Percentiles rank a stretch among this genome's conserved stretches.
Conservation (phyloP, 331 rosid species). For the Malus hybrid region DNA sequence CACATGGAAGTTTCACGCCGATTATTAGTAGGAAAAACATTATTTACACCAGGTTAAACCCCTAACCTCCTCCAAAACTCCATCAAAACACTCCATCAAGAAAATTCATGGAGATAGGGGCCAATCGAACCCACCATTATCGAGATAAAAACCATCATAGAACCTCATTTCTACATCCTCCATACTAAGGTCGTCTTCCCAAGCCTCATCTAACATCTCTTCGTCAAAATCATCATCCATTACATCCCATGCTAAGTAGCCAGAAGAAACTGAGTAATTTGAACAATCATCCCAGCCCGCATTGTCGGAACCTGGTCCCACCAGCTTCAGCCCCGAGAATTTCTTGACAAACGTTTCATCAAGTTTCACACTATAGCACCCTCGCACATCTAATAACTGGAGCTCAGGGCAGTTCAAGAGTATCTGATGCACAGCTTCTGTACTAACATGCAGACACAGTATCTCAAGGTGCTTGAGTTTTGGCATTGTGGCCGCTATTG, state of each 20-base stretch:
- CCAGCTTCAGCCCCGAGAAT: neutral
- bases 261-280: neutral
- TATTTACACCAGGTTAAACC: neutral
- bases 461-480: conserved; percentile 13
- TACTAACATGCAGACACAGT: neutral
- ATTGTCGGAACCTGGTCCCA: conserved; percentile 2
- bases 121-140: conserved; percentile 1
- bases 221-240: conserved; percentile 5
- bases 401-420: conserved; percentile 15
- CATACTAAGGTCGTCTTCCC: conserved; percentile 6
- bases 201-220: conserved; percentile 1
- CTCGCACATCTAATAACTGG: neutral
- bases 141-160: conserved; percentile 2
- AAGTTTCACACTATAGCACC: conserved; percentile 7
- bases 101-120: neutral
- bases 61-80: neutral
- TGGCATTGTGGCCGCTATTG: conserved; percentile 24
- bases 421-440: conserved; percentile 7
- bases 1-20: neutral
- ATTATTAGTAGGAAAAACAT: neutral
- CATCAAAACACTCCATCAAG: neutral
- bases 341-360: neutral
- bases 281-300: conserved; percentile 16
- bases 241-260: conserved; percentile 16
- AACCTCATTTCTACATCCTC: conserved; percentile 8